Conservation (phyloP, 108 stramenopile species). For the Nitzschia palea region DNA sequence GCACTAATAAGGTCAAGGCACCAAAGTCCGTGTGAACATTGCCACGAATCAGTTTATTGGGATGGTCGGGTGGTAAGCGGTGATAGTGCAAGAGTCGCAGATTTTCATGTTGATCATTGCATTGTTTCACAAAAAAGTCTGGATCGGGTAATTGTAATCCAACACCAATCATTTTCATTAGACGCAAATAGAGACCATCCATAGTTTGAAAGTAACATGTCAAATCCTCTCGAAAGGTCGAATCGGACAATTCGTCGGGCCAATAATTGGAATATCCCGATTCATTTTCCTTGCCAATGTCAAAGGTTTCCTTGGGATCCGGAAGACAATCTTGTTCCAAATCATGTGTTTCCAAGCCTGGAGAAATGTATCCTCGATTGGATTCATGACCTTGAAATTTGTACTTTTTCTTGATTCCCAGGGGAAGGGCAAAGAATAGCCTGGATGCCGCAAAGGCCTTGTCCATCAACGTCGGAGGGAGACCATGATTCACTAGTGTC, state of each 20-base stretch:
- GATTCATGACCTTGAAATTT: constrained; percentile 37
- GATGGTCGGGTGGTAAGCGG: background rate
- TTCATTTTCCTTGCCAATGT: constrained; percentile 21
- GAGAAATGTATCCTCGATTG: constrained; percentile 66
- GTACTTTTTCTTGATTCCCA: constrained; percentile 42
- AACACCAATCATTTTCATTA: constrained; percentile 26
- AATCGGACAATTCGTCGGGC: constrained; percentile 25
- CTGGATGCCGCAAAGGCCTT: constrained; percentile 33
- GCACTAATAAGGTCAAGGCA: constrained; percentile 57
- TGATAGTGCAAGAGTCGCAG: constrained; percentile 33
- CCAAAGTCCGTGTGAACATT: constrained; percentile 56
- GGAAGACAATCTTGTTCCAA: constrained; percentile 4
- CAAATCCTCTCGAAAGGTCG: constrained; percentile 36
- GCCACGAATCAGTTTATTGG: constrained; percentile 31
- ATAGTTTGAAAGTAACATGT: constrained; percentile 47
- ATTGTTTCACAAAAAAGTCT: constrained; percentile 19
- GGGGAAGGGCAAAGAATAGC: constrained; percentile 51
- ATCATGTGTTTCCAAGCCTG: constrained; percentile 46
- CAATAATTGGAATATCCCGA: constrained; percentile 15
- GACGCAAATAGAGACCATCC: constrained; percentile 21
- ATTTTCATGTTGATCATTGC: constrained; percentile 33
- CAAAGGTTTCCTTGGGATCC: constrained; percentile 5
- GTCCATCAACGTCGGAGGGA: background rate
- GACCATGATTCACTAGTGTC: constrained; percentile 21
- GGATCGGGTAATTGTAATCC: constrained; percentile 18